phyloP scores from a whole-genome alignment of 257 asterid genomes.

The Fraxinus quadrangulata region DNA sequence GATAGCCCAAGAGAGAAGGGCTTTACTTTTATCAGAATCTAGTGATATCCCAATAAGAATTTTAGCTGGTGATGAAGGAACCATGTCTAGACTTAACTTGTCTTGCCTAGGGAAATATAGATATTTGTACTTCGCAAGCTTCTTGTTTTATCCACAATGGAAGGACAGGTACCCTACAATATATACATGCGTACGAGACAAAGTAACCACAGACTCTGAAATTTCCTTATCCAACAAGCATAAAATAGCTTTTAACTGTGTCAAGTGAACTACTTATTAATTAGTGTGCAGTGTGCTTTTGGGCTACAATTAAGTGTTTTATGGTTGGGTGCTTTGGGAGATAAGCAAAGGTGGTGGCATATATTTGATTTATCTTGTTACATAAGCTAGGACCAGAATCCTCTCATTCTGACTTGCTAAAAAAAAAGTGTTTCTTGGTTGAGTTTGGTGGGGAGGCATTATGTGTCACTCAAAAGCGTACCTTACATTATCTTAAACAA shows the following conservation, averaged over 20 bases:
- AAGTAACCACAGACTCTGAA: conserved; percentile 44
- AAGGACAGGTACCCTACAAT: conserved; percentile 17
- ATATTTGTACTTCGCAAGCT: neutral
- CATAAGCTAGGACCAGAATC: conserved; percentile 46
- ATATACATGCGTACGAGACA: conserved; percentile 33
- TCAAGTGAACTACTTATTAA: conserved; percentile 27
- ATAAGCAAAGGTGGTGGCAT: conserved; percentile 77
- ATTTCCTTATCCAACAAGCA: conserved; percentile 59
- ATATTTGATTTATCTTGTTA: conserved; percentile 64
- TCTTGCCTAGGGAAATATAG: neutral
- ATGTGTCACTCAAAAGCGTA: conserved; percentile 33
- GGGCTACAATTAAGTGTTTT: conserved; percentile 49
- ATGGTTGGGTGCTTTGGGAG: conserved; percentile 74
- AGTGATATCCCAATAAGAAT: conserved; percentile 72
- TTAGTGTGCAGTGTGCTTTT: conserved; percentile 27
- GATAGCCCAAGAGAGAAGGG: conserved; percentile 64
- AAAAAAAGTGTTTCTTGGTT: conserved; percentile 13
- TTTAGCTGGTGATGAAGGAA: conserved; percentile 42
- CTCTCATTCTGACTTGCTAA: conserved; percentile 13
- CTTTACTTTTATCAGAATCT: conserved; percentile 56
- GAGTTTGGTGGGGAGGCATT: conserved; percentile 49
- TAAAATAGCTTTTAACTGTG: conserved; percentile 27
- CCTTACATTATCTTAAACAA: conserved; percentile 25
- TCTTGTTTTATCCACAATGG: conserved; percentile 20
- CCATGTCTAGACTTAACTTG: conserved; percentile 27